Base-by-base conservation (phyloP, 495 filamentous ascomycete genomes). In the Talaromyces proteolyticus region DNA sequence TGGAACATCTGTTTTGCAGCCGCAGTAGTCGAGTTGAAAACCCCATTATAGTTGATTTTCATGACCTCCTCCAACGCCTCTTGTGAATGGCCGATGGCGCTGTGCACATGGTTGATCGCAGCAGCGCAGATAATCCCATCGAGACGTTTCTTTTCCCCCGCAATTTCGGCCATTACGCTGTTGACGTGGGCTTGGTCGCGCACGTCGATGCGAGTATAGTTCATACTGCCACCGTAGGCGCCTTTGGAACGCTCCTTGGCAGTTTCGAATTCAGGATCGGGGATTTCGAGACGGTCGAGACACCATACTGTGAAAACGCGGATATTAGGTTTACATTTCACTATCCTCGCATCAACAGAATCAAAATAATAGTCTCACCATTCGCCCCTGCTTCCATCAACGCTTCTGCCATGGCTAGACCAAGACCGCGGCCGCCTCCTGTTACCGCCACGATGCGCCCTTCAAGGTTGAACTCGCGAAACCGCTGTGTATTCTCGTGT, bases 111-210 rank as follows among this genome's bases (percentile, higher is more conserved):
- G 63, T 90, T 85, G 57, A 89, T 84, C 6, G 85, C 86, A 3
- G 88, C 89, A 10, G 87, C 88, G n/a, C 87, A 87, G 52, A 94
- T 80, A 23, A 93, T 64, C 1, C 89, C 89, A 59, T 93, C 87
- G 12, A 93, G 55, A 3, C 82, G 76, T 29, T 70, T 44, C 51
- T 82, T 58, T 44, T 74, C 64, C 3, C 67, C 61, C 0, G 80
- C 79, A 52, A 89, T 87, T 3, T 57, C 47, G 8, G 61, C 64
- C 25, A 87, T 77, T 16, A 74, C 58, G 34, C 52, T 49, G 55
- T 86, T 75, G 3, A 88, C 72, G 21, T 74, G 60, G 2, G 57
- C 47, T n/a, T 66, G 67, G 57, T 89, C 69, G 38, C 79, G 76
- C 4, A 89, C 82, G 56, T 90, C 84, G 42, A 84, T 73, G 20